phyloP scores from a whole-genome alignment of 345 rosid genomes.

The Populus davidiana region DNA sequence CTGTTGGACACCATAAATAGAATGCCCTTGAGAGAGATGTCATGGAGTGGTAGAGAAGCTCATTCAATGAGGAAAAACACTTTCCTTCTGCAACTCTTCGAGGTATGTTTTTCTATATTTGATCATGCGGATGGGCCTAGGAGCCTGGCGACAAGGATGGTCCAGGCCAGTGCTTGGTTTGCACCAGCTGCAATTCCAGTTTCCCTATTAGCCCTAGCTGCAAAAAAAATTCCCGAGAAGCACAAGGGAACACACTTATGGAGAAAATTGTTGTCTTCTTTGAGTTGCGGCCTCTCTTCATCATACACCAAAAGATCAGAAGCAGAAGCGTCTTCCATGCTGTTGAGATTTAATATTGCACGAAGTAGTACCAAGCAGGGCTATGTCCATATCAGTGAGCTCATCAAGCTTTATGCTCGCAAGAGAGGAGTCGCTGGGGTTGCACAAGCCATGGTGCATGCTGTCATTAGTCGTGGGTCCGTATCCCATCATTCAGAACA shows the following conservation, averaged over 20 bases:
- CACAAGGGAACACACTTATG: conserved; percentile 48
- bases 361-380: conserved; percentile 63
- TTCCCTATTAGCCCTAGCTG: conserved; percentile 66
- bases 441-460: conserved; percentile 69
- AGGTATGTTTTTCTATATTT: conserved; percentile 92
- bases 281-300: conserved; percentile 67
- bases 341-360: conserved; percentile 80
- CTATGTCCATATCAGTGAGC: conserved; percentile 55
- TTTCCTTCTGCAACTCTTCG: conserved; percentile 78
- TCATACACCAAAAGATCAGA: conserved; percentile 63
- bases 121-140: conserved; percentile 88
- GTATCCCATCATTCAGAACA: conserved; percentile 56
- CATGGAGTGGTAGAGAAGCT: conserved; percentile 56
- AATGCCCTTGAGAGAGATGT: conserved; percentile 69
- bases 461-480: conserved; percentile 63
- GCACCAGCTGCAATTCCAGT: conserved; percentile 78
- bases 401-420: conserved; percentile 64
- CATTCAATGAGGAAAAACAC: conserved; percentile 43
- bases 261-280: conserved; percentile 53
- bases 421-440: conserved; percentile 48
- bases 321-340: conserved; percentile 75
- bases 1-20: conserved; percentile 79
- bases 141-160: conserved; percentile 94
- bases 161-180: conserved; percentile 85
- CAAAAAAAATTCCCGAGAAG: conserved; percentile 73